Percentiles rank a stretch among this genome's conserved stretches.
Evolutionary conservation across 495 filamentous ascomycete genomes (phyloP).

Genomic region (Neurospora tetraspora): DNA sequence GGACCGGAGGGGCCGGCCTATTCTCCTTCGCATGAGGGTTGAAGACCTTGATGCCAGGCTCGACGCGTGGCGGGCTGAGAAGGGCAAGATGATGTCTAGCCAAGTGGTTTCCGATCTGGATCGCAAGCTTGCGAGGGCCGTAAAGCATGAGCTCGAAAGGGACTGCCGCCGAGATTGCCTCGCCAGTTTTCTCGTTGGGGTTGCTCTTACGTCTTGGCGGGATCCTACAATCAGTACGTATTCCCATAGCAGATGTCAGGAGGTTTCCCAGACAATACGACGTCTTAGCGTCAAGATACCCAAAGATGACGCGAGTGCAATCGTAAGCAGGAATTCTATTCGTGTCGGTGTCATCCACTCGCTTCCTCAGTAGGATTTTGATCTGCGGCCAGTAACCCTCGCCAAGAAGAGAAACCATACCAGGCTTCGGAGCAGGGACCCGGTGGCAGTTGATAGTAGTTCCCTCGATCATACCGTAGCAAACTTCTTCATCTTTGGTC

Average conservation of each 20-base stretch:
- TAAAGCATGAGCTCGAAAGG: conserved; percentile 66
- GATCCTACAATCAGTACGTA: conserved; percentile 60
- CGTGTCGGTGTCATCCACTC: conserved; percentile 34
- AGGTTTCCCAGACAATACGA: conserved; percentile 58
- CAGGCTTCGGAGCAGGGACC: conserved; percentile 55
- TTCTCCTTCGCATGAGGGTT: conserved; percentile 50
- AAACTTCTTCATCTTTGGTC: conserved; percentile 52
- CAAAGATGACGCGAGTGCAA: conserved; percentile 58
- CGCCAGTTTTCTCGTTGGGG: conserved; percentile 38
- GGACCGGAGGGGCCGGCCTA: conserved; percentile 24
- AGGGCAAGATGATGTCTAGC: conserved; percentile 56
- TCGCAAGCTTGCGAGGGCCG: conserved; percentile 57
- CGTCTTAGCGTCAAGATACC: conserved; percentile 59
- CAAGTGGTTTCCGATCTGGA: conserved; percentile 54
- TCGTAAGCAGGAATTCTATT: conserved; percentile 60
- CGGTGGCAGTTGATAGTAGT: conserved; percentile 56
- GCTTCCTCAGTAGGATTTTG: conserved; percentile 54
- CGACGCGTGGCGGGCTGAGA: conserved; percentile 49
- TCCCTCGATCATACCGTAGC: conserved; percentile 69
- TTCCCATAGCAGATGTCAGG: conserved; percentile 49
- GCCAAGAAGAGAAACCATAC: conserved; percentile 40
- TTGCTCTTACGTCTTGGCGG: conserved; percentile 45
- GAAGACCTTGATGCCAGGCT: conserved; percentile 51
- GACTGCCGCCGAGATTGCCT: conserved; percentile 44
- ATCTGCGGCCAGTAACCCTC: conserved; percentile 57